These are phyloP conservation scores for Podaxis mareebaensis DNA, from an alignment of 768 basidiomycete genomes.

Conservation along the genomic window DNA sequence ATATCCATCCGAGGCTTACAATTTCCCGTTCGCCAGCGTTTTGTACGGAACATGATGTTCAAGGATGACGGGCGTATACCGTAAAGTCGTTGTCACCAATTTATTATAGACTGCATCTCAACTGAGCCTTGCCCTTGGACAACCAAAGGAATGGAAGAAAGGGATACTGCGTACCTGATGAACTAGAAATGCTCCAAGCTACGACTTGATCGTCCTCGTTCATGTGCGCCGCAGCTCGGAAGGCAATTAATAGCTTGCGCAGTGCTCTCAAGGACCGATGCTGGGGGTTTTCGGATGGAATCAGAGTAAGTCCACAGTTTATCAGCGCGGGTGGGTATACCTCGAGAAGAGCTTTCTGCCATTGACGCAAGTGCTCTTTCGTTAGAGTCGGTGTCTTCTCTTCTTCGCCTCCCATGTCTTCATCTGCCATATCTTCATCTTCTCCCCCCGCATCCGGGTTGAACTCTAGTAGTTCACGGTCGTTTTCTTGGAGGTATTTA, in stretches of 20 bases:
- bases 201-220: conserved; percentile 80
- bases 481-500: conserved; percentile 97
- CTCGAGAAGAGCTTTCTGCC: conserved; percentile 90
- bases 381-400: conserved; percentile 63
- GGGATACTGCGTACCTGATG: conserved; percentile 53
- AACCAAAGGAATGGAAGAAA: not conserved
- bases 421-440: conserved; percentile 45
- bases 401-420: conserved; percentile 46
- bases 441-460: conserved; percentile 42
- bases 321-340: conserved; percentile 35
- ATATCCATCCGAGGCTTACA: conserved; percentile 50
- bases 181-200: conserved; percentile 86
- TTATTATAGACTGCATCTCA: conserved; percentile 83
- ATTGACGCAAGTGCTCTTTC: conserved; percentile 66
- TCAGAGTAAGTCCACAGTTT: not conserved
- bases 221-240: conserved; percentile 87
- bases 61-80: conserved; percentile 89
- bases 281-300: conserved; percentile 37
- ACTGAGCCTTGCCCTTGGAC: conserved; percentile 13
- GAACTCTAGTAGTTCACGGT: conserved; percentile 87
- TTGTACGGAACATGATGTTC: conserved; percentile 89
- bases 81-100: conserved; percentile 80
- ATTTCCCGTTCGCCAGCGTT: conserved; percentile 77
- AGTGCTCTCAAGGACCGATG: conserved; percentile 84
- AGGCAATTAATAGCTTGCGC: conserved; percentile 83